Base-by-base conservation (phyloP, 2,329 filamentous ascomycete species). In the Alternaria ethzedia region DNA sequence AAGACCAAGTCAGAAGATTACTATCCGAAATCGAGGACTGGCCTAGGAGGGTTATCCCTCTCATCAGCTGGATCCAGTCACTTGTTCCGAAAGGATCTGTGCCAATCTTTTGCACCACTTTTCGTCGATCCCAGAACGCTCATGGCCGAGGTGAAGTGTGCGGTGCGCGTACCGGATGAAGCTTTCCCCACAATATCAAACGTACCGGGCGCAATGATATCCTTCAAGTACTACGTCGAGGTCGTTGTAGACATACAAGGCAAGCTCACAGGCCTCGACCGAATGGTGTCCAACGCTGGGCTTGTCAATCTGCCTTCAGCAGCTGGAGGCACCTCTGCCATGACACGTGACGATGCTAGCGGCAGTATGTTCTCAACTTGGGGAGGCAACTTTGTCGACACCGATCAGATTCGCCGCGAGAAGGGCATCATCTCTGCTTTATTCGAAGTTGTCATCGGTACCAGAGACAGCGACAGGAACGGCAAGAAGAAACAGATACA, bases 41-140 rank as follows among this genome's bases (percentile, higher is more conserved):
- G 94, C 0, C 86, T 97, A 8, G 92, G 92, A 15, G 94, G 94
- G 0, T 83, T 98, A 26, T 96, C 94, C 1, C 85, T 98, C 44
- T 93, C 92, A 2, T 96, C 93, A 2, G 91, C 92, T 7, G 91
- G 93, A 41, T 94, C 94, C 3, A 95, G 90, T 76, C 96, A 94
- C 78, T 87, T 96, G n/a, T 98, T 97, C 78, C 91, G 96, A 57
- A 98, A 98, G 78, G 96, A 99, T 78, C 83, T 99, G 4, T 91
- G 92, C 5, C 96, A 99, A 78, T 90, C 91, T 1, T 93, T 96
- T 60, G 91, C 92, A 20, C 94, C 96, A 5, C 84, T 99, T 49
- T 93, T 97, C 58, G 90, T 98, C 57, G 91, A 98, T 74, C 95
- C 94, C 0, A 83, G 80, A 25, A 94, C 90, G 1, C 85, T 97